Conservation (phyloP, 192 early-diverging fungal genomes). For the Coemansia sp. region DNA sequence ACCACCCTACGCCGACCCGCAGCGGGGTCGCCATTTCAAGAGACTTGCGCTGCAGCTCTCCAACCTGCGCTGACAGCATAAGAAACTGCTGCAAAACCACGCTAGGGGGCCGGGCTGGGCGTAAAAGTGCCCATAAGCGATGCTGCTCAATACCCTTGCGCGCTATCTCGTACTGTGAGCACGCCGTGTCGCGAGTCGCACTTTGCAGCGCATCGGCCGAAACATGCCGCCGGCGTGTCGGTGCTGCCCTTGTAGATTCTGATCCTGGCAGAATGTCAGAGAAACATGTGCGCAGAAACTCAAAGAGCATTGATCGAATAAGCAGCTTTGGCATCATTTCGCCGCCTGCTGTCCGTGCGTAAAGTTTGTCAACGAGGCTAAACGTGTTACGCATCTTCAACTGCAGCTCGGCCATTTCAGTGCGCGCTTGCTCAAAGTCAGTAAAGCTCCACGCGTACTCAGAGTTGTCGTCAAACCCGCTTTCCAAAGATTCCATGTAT, state of each 20-base stretch:
- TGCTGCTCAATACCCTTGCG: neutral
- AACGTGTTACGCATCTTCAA: conserved; percentile 17
- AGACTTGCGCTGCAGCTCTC: conserved; percentile 17
- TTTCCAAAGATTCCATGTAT: neutral
- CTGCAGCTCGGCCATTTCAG: conserved; percentile 21
- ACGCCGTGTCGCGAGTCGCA: neutral
- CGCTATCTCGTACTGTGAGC: neutral
- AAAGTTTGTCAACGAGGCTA: conserved; percentile 24
- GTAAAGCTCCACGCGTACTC: neutral
- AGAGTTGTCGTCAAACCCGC: neutral
- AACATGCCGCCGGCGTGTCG: conserved; percentile 7
- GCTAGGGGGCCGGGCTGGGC: conserved; percentile 18
- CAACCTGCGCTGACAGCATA: conserved; percentile 28
- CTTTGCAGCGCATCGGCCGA: conserved; percentile 1
- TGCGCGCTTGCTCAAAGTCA: conserved; percentile 11
- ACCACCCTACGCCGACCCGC: conserved; percentile 26
- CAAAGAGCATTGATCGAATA: conserved; percentile 21
- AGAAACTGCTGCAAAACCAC: conserved; percentile 36
- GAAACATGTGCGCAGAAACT: conserved; percentile 28
- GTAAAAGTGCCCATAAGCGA: conserved; percentile 35
- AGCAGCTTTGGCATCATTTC: conserved; percentile 23
- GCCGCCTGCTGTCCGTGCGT: conserved; percentile 11
- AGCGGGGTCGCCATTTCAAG: conserved; percentile 10
- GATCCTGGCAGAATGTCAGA: conserved; percentile 16
- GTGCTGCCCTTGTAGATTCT: neutral